Evolutionary conservation across 495 filamentous ascomycete species (phyloP), one percentile per base, ranked within the genome.

Genomic region (Penicillium ucsense): DNA sequence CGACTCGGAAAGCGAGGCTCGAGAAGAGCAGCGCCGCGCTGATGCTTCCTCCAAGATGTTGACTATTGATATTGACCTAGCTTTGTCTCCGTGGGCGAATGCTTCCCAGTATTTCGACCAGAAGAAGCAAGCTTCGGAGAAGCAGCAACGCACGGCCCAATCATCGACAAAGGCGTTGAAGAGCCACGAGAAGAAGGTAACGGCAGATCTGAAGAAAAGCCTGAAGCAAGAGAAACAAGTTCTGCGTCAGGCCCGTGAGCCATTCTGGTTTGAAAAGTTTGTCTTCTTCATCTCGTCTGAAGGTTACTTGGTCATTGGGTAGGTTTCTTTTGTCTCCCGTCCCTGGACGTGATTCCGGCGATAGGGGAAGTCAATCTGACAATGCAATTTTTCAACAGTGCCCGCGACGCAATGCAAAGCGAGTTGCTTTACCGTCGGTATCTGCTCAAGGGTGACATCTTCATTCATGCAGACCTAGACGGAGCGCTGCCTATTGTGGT

Each of bases 201-300:
- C 76, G 7, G 78, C 83, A 7, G 88, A 95, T 59, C 73, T 97
- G 5, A 92, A 86, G 66, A 86, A 86, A 54, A 83, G 80, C 0
- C 65, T 98, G 41, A 94, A 94, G 65, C 85, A 91, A 54, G 92
- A 98, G 63, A 98, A 97, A 60, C 81, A 88, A 28, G 66, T 94
- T 11, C 71, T 97, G 3, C 84, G 88, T 43, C 89, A 85, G 9
- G 81, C 94, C 8, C 73, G 92, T 35, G 84, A 81, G 51, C 82
- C 80, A 41, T 76, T 88, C 54, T 98, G 92, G 90, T 96, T 97
- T 56, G 92, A 98, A 56, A 98, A 97, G 59, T 98, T 94, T 54
- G 63, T 79, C 10, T 96, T 85, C 71, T 98, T 98, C 70, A 80
- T 97, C 50, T 95, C 89, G 1, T 95, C 91, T 0, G 92, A 98